Evolutionary conservation across 2,329 filamentous ascomycete species (phyloP).

Genomic region (Verticillium dahliae): DNA sequence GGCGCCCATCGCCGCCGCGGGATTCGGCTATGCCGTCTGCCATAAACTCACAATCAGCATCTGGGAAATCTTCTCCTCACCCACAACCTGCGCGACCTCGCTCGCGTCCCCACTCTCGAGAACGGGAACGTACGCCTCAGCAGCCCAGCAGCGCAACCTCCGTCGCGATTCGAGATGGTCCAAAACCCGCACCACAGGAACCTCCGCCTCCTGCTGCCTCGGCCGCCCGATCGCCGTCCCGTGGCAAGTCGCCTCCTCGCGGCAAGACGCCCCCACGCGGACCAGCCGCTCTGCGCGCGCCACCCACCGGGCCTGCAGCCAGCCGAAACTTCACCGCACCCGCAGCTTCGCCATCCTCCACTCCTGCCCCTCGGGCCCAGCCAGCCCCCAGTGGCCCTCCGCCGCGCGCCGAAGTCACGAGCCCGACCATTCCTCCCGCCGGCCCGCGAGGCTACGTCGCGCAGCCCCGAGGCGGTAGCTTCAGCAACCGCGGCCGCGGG

Average conservation of each 20-base stretch:
- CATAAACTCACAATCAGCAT: slow-evolving; percentile 42
- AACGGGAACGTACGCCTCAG: slow-evolving; percentile 28
- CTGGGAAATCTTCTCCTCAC: slow-evolving; percentile 47
- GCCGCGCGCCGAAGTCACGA: slow-evolving; percentile 31
- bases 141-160: slow-evolving; percentile 6
- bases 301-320: slow-evolving; percentile 38
- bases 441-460: slow-evolving; percentile 49
- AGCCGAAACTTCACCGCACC: slow-evolving; percentile 30
- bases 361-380: slow-evolving; percentile 24
- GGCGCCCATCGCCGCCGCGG: slow-evolving; percentile 41
- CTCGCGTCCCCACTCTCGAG: slow-evolving; percentile 39
- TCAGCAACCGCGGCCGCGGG: slow-evolving; percentile 36
- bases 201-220: slow-evolving; percentile 14
- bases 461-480: slow-evolving; percentile 34
- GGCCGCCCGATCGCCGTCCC: slow-evolving; percentile 17
- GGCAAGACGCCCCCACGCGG: slow-evolving; percentile 45
- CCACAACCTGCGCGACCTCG: slow-evolving; percentile 38
- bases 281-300: slow-evolving; percentile 44
- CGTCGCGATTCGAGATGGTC: slow-evolving; percentile 3
- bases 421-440: slow-evolving; percentile 43
- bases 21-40: slow-evolving; percentile 44
- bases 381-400: slow-evolving; percentile 24
- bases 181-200: slow-evolving; percentile 8
- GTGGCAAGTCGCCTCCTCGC: slow-evolving; percentile 5
- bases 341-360: slow-evolving; percentile 26